Conservation (phyloP, 352 stramenopile species). For the Pythium monospermum region DNA sequence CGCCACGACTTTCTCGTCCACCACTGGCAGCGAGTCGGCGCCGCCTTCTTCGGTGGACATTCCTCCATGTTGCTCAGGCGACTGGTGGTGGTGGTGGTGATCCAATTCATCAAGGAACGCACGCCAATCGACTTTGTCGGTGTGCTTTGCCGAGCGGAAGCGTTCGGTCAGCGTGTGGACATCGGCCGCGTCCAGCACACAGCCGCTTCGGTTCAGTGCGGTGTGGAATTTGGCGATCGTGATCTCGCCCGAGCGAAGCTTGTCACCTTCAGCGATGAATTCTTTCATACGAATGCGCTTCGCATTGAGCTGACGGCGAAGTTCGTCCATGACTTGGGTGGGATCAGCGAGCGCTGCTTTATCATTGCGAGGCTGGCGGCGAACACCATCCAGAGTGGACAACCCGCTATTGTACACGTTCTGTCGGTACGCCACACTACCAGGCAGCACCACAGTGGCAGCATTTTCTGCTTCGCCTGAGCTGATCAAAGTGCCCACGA, state of each 20-base stretch:
- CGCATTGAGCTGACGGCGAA: slow-evolving; percentile 52
- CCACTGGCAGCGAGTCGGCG: not conserved
- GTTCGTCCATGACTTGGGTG: slow-evolving; percentile 41
- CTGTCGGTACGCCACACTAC: slow-evolving; percentile 60
- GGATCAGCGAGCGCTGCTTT: slow-evolving; percentile 26
- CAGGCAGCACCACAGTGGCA: slow-evolving; percentile 32
- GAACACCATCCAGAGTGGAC: slow-evolving; percentile 22
- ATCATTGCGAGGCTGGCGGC: slow-evolving; percentile 29
- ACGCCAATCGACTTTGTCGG: slow-evolving; percentile 79
- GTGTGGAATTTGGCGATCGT: slow-evolving; percentile 84
- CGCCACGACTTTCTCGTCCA: slow-evolving; percentile 22
- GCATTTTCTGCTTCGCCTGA: slow-evolving; percentile 17
- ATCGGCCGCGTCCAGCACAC: slow-evolving; percentile 55
- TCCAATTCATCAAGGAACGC: slow-evolving; percentile 63
- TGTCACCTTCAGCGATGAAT: slow-evolving; percentile 76
- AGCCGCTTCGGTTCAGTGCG: slow-evolving; percentile 74
- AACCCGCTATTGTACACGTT: slow-evolving; percentile 39
- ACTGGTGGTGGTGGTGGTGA: not conserved
- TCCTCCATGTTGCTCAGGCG: not conserved
- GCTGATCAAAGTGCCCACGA: slow-evolving; percentile 25
- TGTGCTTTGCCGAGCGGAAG: slow-evolving; percentile 52
- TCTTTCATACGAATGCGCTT: slow-evolving; percentile 81
- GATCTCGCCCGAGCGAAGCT: slow-evolving; percentile 75
- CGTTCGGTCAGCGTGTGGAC: slow-evolving; percentile 56
- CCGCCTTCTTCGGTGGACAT: not conserved